phyloP scores from a whole-genome alignment of 2,329 filamentous ascomycete species.

The Ramichloridium luteum region DNA sequence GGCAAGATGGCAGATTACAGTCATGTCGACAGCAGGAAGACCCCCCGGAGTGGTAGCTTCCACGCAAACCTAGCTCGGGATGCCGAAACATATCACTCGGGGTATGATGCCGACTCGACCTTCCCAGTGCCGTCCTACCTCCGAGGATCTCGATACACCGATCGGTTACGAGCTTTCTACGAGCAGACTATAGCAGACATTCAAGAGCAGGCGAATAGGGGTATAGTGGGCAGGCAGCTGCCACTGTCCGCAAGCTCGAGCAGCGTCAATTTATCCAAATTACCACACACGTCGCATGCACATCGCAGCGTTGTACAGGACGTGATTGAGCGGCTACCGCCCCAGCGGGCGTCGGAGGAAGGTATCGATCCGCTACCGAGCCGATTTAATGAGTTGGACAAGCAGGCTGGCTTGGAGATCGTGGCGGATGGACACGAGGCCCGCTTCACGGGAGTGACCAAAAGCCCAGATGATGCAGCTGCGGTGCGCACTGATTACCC shows the following conservation, averaged over 20 bases:
- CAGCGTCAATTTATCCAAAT: conserved; percentile 47
- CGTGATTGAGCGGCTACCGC: conserved; percentile 62
- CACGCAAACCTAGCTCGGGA: conserved; percentile 9
- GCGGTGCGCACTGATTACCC: conserved; percentile 70
- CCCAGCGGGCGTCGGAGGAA: conserved; percentile 37
- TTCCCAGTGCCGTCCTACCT: conserved; percentile 85
- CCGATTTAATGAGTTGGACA: conserved; percentile 71
- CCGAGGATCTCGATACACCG: conserved; percentile 61
- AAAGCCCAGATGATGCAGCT: conserved; percentile 61
- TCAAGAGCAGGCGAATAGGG: conserved; percentile 14
- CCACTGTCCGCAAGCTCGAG: conserved; percentile 45
- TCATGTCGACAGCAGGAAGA: conserved; percentile 1
- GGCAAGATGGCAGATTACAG: too few species aligned
- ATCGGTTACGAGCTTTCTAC: conserved; percentile 46
- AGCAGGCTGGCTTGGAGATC: conserved; percentile 60
- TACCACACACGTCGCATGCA: conserved; percentile 37
- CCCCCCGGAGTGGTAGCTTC: background rate
- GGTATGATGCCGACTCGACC: conserved; percentile 17
- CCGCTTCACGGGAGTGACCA: conserved; percentile 43
- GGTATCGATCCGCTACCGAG: conserved; percentile 63
- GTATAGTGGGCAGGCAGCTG: conserved; percentile 6
- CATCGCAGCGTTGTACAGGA: conserved; percentile 75
- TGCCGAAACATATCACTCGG: conserved; percentile 9
- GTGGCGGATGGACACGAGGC: conserved; percentile 62
- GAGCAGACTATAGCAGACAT: conserved; percentile 42